phyloP scores from a whole-genome alignment of 139 green algal species.

The Pseudopediastrum boryanum region DNA sequence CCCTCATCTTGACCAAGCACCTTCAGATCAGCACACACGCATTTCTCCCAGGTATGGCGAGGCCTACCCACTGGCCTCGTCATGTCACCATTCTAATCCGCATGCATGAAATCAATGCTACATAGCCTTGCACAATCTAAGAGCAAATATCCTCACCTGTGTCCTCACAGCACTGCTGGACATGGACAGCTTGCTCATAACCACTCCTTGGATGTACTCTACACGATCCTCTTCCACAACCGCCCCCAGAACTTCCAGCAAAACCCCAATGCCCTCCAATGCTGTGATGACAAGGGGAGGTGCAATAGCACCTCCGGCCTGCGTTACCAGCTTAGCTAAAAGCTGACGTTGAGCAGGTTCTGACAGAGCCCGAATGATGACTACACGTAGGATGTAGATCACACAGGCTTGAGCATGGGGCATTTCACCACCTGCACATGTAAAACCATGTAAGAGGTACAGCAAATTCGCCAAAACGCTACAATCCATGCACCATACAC shows the following conservation, averaged over 20 bases:
- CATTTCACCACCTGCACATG: slow-evolving; percentile 38
- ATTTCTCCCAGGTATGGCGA: no score
- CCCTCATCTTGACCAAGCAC: no score
- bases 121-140: no score
- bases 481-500: neutral
- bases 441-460: slow-evolving; percentile 7
- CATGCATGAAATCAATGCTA: no score
- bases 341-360: slow-evolving; percentile 74
- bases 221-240: slow-evolving; percentile 47
- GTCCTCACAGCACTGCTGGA: slow-evolving; percentile 36
- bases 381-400: slow-evolving; percentile 81
- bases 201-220: slow-evolving; percentile 42
- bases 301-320: slow-evolving; percentile 24
- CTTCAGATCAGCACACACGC: no score
- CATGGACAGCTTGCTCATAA: slow-evolving; percentile 54
- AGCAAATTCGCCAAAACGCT: neutral
- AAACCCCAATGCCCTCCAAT: slow-evolving; percentile 66
- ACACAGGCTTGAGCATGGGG: slow-evolving; percentile 53
- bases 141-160: no score
- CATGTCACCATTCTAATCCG: no score
- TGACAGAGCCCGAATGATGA: slow-evolving; percentile 72
- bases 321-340: slow-evolving; percentile 56
- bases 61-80: no score
- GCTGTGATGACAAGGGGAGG: slow-evolving; percentile 25
- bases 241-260: slow-evolving; percentile 84